Base-by-base conservation (phyloP, 495 filamentous ascomycete species). In the Thozetella sp. region DNA sequence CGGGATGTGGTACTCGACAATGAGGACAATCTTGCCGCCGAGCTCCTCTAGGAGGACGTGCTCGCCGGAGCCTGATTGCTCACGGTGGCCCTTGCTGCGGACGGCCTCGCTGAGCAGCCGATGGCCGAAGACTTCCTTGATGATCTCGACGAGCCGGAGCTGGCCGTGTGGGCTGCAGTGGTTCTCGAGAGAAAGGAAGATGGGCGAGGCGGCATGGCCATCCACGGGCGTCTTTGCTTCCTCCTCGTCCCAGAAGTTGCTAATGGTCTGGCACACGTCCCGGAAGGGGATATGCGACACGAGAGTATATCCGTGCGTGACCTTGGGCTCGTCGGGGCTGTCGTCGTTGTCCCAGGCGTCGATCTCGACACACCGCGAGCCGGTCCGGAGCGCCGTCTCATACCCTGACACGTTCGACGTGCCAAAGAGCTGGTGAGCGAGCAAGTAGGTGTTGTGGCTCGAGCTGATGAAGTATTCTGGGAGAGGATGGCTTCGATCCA, bases 371-470 rank as follows among this genome's bases (percentile, higher is more conserved):
- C 82, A 85, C 15, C 81, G 63, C 6, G 81, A 78, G 19, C 82
- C 82, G 3, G 80, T 71, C 4, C 63, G 66, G 19, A 85, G 70
- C 0, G 80, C 78, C 2, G 67, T 76, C 56, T 80, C 72, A 59
- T 86, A 86, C 10, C 79, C 78, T 1, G 59, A 58, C 37, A 76
- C 75, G 1, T 69, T 75, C n/a, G 80, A 81, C 23, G 63, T 63
- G 10, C 83, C 82, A 20, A 65, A 75, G 3, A 86, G 74, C 66
- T 86, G 82, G 66, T 84, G 80, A 2, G 78, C 80, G 53, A 79
- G 69, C 51, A 86, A 70, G 59, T 86, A 86, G 0, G 83, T 86
- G 70, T 98, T 98, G 76, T 98, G 94, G 62, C 90, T 93, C 25
- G 88, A 92, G 46, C 88, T 80, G 65, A 86, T 78, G 61, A 79